These are phyloP conservation scores for Ophiostoma australiae DNA, from an alignment of 2,329 filamentous ascomycete species.

Conservation along the genomic window DNA sequence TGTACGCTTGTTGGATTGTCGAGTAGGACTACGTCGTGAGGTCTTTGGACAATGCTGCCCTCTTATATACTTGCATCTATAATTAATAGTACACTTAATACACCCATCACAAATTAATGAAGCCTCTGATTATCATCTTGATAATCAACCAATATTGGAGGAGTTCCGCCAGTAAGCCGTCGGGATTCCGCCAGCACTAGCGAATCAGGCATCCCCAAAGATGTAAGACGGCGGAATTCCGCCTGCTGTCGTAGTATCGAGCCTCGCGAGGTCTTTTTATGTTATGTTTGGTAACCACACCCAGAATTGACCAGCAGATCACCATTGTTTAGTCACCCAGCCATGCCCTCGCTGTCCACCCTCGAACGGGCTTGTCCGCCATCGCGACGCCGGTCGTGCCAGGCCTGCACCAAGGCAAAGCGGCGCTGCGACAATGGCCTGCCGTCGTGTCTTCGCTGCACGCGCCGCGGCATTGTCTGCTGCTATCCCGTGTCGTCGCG, in stretches of 20 bases:
- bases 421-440: constrained; percentile 50
- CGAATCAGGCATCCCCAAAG: neutral
- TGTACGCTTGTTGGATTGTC: neutral
- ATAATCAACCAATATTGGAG: neutral
- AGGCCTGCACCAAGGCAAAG: constrained; percentile 53
- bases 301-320: neutral
- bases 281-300: neutral
- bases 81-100: neutral
- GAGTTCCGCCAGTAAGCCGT: neutral
- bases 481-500: constrained; percentile 37
- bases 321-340: too few relatives aligned
- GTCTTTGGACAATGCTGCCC: neutral
- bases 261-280: neutral
- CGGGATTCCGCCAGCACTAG: neutral
- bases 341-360: constrained; percentile 28
- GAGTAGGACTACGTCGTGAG: neutral
- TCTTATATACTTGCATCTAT: neutral
- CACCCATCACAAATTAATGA: neutral
- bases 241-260: neutral
- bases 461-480: constrained; percentile 45
- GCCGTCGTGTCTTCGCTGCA: constrained; percentile 51
- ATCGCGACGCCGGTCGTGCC: constrained; percentile 52
- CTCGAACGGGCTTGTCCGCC: constrained; percentile 43
- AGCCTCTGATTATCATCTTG: neutral
- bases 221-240: constrained; percentile 17